Conservation (phyloP, 1,284 basidiomycete species). For the Rhodotorula sp. region DNA sequence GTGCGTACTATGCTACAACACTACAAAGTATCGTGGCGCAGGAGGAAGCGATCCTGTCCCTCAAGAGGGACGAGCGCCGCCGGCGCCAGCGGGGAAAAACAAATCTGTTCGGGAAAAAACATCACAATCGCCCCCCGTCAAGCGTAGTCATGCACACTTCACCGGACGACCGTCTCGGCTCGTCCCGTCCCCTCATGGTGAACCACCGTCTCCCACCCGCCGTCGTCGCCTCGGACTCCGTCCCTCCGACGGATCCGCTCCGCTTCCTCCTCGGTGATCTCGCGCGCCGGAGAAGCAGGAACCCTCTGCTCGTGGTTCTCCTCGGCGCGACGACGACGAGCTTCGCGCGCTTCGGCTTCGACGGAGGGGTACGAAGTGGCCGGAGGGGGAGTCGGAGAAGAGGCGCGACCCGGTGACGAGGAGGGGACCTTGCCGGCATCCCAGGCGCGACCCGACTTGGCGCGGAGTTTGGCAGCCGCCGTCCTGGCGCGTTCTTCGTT, state of each 20-base stretch:
- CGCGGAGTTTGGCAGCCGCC: slow-evolving; percentile 37
- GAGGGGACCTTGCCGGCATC: slow-evolving; percentile 32
- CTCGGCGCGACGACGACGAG: neutral
- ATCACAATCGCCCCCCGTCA: too few relatives aligned
- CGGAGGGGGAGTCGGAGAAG: neutral
- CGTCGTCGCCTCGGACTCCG: slow-evolving; percentile 14
- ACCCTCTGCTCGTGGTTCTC: neutral
- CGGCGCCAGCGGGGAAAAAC: too few relatives aligned
- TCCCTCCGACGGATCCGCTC: slow-evolving; percentile 12
- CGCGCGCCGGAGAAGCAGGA: neutral
- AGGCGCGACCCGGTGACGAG: too few relatives aligned
- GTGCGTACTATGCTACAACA: neutral
- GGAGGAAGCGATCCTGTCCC: too few relatives aligned
- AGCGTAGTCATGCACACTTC: too few relatives aligned
- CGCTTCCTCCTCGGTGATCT: slow-evolving; percentile 4
- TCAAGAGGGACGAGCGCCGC: too few relatives aligned
- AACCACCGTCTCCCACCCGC: slow-evolving; percentile 22
- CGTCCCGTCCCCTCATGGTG: slow-evolving; percentile 25
- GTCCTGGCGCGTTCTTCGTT: slow-evolving; percentile 35
- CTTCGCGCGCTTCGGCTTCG: slow-evolving; percentile 4
- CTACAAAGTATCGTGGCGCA: neutral
- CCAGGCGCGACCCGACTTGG: slow-evolving; percentile 38
- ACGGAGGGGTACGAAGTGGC: slow-evolving; percentile 14
- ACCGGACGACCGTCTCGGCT: slow-evolving; percentile 1
- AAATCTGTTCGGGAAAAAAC: too few relatives aligned